Conservation (phyloP, 768 basidiomycete genomes). For the Ramaria sp. region DNA sequence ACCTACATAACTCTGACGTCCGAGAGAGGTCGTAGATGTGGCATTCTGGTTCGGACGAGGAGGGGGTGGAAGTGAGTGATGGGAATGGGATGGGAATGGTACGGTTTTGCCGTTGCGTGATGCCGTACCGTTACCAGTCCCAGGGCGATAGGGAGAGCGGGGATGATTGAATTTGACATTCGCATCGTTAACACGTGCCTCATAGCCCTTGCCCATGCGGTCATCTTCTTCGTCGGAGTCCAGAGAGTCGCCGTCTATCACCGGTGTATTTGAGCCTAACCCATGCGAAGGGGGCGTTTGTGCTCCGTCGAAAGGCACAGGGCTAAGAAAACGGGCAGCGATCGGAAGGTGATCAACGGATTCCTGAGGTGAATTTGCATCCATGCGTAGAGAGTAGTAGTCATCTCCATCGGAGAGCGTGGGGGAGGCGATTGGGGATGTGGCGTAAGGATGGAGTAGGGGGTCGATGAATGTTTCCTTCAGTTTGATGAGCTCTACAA, state of each 20-base stretch:
- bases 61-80: slow-evolving; percentile 64
- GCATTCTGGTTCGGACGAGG: slow-evolving; percentile 41
- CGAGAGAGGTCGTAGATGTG: slow-evolving; percentile 65
- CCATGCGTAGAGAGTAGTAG: slow-evolving; percentile 45
- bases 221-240: slow-evolving; percentile 67
- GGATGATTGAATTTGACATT: slow-evolving; percentile 55
- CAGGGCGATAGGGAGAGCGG: slow-evolving; percentile 59
- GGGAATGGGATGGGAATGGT: slow-evolving; percentile 63
- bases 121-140: slow-evolving; percentile 21
- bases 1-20: slow-evolving; percentile 51
- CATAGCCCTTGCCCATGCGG: slow-evolving; percentile 34
- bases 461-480: slow-evolving; percentile 90
- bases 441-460: slow-evolving; percentile 70
- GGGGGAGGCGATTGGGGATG: slow-evolving; percentile 44
- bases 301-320: slow-evolving; percentile 7
- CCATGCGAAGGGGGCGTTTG: slow-evolving; percentile 30
- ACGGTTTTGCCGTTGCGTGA: slow-evolving; percentile 4
- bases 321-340: slow-evolving; percentile 74
- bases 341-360: slow-evolving; percentile 75
- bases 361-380: slow-evolving; percentile 44
- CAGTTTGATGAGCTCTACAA: slow-evolving; percentile 81
- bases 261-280: slow-evolving; percentile 42
- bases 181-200: slow-evolving; percentile 15
- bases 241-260: slow-evolving; percentile 65
- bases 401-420: slow-evolving; percentile 51